phyloP scores from a whole-genome alignment of 495 filamentous ascomycete genomes.

The Penicillium lagena region DNA sequence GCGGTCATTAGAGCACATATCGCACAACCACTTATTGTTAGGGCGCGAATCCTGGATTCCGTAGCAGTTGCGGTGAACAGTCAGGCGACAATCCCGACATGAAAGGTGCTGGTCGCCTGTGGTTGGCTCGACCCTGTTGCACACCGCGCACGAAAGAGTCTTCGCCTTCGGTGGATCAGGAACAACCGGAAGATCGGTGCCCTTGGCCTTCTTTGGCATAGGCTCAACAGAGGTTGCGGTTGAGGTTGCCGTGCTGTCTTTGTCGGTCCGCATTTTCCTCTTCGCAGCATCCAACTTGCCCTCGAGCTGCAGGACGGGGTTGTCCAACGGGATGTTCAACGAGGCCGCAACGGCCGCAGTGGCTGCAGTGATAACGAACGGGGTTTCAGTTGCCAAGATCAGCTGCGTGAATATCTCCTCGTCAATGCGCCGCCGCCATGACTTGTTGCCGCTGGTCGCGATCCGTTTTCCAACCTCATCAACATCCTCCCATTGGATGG shows the following conservation, averaged over 20 bases:
- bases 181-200: slow-evolving; percentile 48
- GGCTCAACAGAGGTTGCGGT: slow-evolving; percentile 40
- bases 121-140: slow-evolving; percentile 60
- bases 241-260: slow-evolving; percentile 42
- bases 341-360: slow-evolving; percentile 40
- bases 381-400: slow-evolving; percentile 46
- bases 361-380: slow-evolving; percentile 37
- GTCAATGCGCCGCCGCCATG: slow-evolving; percentile 81
- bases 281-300: slow-evolving; percentile 37
- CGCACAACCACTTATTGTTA: slow-evolving; percentile 83
- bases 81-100: slow-evolving; percentile 80
- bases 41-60: slow-evolving; percentile 67
- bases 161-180: slow-evolving; percentile 72
- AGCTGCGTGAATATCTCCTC: slow-evolving; percentile 87
- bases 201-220: slow-evolving; percentile 54
- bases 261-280: slow-evolving; percentile 54
- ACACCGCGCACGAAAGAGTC: slow-evolving; percentile 78
- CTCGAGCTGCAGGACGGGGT: slow-evolving; percentile 37
- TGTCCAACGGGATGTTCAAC: slow-evolving; percentile 37
- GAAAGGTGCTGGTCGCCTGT: slow-evolving; percentile 64
- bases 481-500: slow-evolving; percentile 91
- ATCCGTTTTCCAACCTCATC: slow-evolving; percentile 92
- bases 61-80: slow-evolving; percentile 92
- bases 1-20: slow-evolving; percentile 92
- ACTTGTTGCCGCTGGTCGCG: slow-evolving; percentile 70